These are phyloP conservation scores for Colletotrichum musae DNA, from an alignment of 2,329 filamentous ascomycete genomes.

Conservation along the genomic window DNA sequence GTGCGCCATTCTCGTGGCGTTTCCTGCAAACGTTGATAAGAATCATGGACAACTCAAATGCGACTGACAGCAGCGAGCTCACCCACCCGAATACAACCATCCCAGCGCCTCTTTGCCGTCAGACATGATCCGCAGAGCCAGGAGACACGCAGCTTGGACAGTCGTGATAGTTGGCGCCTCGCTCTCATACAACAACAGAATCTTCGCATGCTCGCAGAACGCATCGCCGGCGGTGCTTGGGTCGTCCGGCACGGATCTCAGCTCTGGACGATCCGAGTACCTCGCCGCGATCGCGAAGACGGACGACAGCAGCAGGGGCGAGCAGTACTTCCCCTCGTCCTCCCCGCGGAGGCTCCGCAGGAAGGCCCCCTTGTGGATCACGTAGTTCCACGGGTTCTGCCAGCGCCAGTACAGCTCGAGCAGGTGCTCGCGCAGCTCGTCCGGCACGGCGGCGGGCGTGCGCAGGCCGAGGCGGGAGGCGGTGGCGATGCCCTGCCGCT, in stretches of 20 bases:
- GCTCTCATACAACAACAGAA: constrained; percentile 44
- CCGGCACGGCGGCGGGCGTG: constrained; percentile 30
- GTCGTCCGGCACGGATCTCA: constrained; percentile 42
- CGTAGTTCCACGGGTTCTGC: constrained; percentile 48
- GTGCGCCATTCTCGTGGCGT: constrained; percentile 45
- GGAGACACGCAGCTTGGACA: constrained; percentile 43
- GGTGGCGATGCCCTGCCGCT: constrained; percentile 37
- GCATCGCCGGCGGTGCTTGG: constrained; percentile 43
- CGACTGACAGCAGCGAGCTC: too few relatives aligned
- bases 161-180: constrained; percentile 45
- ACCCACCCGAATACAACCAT: too few relatives aligned
- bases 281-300: constrained; percentile 45
- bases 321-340: constrained; percentile 40
- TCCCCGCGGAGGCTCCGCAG: constrained; percentile 36
- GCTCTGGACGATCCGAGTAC: constrained; percentile 44
- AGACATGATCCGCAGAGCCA: constrained; percentile 43
- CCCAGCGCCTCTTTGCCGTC: constrained; percentile 45
- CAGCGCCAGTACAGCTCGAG: constrained; percentile 47
- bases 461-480: constrained; percentile 38
- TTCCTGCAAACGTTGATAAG: constrained; percentile 27
- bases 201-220: constrained; percentile 44
- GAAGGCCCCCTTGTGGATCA: constrained; percentile 45
- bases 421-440: constrained; percentile 45
- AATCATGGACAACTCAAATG: too few relatives aligned
- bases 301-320: constrained; percentile 43